Conservation (phyloP, 352 stramenopile genomes). For the Globisporangium cederbergense region DNA sequence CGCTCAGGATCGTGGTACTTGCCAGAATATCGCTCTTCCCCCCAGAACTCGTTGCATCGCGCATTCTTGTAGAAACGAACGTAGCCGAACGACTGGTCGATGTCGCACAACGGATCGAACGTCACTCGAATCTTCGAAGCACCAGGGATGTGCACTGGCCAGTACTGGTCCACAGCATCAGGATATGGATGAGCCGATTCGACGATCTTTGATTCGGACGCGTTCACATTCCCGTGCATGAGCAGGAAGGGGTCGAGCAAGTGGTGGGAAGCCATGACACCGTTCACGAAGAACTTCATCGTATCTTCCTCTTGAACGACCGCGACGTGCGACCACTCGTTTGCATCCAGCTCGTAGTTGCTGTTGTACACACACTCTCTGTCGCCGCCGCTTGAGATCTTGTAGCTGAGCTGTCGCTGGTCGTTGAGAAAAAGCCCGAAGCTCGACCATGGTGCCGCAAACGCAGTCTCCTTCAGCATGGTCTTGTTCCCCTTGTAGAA, state of each 20-base stretch:
- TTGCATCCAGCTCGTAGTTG: slow-evolving; percentile 54
- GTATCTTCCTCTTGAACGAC: slow-evolving; percentile 63
- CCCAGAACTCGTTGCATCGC: slow-evolving; percentile 64
- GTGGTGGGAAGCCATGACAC: slow-evolving; percentile 56
- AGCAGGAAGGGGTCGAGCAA: slow-evolving; percentile 65
- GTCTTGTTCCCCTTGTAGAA: slow-evolving; percentile 72
- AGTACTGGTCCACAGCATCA: slow-evolving; percentile 60
- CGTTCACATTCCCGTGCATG: slow-evolving; percentile 35
- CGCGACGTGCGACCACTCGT: slow-evolving; percentile 64
- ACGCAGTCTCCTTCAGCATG: slow-evolving; percentile 42
- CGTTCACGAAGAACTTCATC: slow-evolving; percentile 69
- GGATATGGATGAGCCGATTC: slow-evolving; percentile 58
- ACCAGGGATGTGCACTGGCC: slow-evolving; percentile 64
- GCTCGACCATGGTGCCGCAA: slow-evolving; percentile 61
- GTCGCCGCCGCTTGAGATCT: slow-evolving; percentile 49
- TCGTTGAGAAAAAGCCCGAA: slow-evolving; percentile 69
- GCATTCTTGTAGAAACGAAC: slow-evolving; percentile 74
- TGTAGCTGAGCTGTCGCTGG: slow-evolving; percentile 61
- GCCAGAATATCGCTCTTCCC: slow-evolving; percentile 65
- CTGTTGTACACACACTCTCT: slow-evolving; percentile 65
- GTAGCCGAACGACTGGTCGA: slow-evolving; percentile 55
- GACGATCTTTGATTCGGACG: slow-evolving; percentile 49
- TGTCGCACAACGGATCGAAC: slow-evolving; percentile 70
- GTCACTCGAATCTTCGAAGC: slow-evolving; percentile 67
- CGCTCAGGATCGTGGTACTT: slow-evolving; percentile 70